Percentiles rank a stretch among this genome's conserved stretches.
These are phyloP conservation scores for Paramecium pentaurelia DNA, from an alignment of 73 alveolate species.

Conservation along the genomic window DNA sequence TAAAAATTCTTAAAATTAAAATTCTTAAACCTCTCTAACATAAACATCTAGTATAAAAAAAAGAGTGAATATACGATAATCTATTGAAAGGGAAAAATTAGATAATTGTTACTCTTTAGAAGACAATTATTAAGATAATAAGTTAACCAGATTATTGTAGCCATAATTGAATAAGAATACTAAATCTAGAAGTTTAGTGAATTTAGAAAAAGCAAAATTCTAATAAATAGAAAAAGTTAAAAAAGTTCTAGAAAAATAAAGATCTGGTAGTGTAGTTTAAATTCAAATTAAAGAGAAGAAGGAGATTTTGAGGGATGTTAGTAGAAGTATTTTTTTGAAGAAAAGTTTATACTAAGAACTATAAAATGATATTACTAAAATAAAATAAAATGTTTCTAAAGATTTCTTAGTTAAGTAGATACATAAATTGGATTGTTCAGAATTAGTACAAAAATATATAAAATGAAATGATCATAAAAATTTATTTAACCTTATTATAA, in stretches of 20 bases:
- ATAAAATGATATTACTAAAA: neutral
- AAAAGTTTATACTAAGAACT: neutral
- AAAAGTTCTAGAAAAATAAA: neutral
- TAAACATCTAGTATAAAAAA: neutral
- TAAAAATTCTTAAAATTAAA: neutral
- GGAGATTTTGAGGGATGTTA: neutral
- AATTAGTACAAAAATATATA: neutral
- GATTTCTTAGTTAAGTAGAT: neutral
- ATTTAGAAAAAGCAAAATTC: neutral
- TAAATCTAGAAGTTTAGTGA: neutral
- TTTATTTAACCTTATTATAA: neutral
- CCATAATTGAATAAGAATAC: neutral
- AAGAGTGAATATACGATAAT: neutral
- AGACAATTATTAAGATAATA: neutral
- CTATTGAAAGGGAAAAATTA: neutral
- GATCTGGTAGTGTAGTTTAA: neutral
- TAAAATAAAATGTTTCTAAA: constrained; percentile 22
- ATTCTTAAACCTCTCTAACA: neutral
- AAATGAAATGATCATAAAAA: neutral
- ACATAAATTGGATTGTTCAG: neutral
- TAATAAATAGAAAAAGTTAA: neutral
- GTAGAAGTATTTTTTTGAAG: neutral
- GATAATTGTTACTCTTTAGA: neutral
- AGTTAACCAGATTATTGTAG: neutral
- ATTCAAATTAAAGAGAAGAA: neutral